Evolutionary conservation across 306 rosid genomes (phyloP), one percentile per base, ranked within the genome.

Genomic region (Cucumis hystrix): DNA sequence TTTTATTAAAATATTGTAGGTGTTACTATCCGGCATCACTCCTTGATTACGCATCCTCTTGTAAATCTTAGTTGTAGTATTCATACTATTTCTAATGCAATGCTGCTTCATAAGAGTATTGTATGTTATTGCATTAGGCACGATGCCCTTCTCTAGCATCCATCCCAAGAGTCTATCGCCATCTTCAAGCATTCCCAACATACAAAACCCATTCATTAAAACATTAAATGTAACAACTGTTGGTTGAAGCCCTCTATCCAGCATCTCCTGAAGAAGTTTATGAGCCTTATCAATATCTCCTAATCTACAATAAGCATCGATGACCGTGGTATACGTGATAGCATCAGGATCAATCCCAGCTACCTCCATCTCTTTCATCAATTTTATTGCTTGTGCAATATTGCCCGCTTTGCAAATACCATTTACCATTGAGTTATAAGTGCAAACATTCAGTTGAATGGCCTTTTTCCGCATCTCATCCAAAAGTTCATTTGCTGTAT

Each of bases 221-320:
- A 93, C 98, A 78, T 91, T 93, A 83, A 93, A 93, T 58, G 98
- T 89, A 68, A 93, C 97, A 77, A 89, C 85, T 59, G 98, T 89
- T 64, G 97, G 98, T 75, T 86, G 87, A 77, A 90, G 87, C 61
- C 96, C 91, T 81, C 81, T 86, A 79, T 79, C 85, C 55, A 89
- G 85, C 98, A 91, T 91, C 80, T 78, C 78, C 78, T 80, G 87
- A 80, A 93, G 75, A 78, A 93, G 83, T 60, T 77, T 83, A 54
- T 90, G 92, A 73, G 97, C 98, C 87, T 79, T 84, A 35, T 82
- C 82, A 85, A 93, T 88, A 83, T 93, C 83, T 68, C 96, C 90
- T 60, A 75, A 85, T 85, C 87, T 91, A 88, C 96, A 88, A 67
- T 93, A 88, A 16, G 92, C 87, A 77, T 93, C 97, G 88, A 93